These are phyloP conservation scores for Niveomyces coronatus DNA, from an alignment of 2,329 filamentous ascomycete species.

Conservation along the genomic window DNA sequence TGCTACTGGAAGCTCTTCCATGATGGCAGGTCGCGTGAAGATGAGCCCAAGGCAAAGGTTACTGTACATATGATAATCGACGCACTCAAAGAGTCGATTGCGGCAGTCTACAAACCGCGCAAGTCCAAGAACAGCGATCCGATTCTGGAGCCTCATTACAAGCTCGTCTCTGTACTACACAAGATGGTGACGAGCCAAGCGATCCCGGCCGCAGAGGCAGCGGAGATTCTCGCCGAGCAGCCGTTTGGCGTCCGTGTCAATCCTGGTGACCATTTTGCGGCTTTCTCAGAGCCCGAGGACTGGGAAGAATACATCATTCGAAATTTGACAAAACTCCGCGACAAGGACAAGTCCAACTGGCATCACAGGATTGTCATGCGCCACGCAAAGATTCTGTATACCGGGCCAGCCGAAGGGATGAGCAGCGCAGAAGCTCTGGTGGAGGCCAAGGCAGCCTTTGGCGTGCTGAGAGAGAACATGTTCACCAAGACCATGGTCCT, in stretches of 20 bases:
- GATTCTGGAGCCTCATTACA: constrained; percentile 86
- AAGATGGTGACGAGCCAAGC: constrained; percentile 59
- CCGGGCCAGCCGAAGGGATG: constrained; percentile 19
- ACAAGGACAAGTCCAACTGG: constrained; percentile 88
- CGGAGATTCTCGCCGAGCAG: constrained; percentile 43
- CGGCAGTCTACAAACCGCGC: constrained; percentile 39
- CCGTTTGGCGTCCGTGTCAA: constrained; percentile 35
- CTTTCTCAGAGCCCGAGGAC: constrained; percentile 41
- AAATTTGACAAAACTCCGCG: constrained; percentile 40
- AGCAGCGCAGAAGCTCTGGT: constrained; percentile 38
- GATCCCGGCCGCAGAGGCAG: constrained; percentile 36
- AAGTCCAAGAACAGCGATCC: constrained; percentile 58
- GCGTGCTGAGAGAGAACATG: constrained; percentile 60
- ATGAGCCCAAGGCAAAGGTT: constrained; percentile 27
- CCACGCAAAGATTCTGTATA: constrained; percentile 48
- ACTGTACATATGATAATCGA: constrained; percentile 31
- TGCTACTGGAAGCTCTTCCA: constrained; percentile 56
- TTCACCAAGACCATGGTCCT: constrained; percentile 93
- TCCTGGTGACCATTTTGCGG: constrained; percentile 23
- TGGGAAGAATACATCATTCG: constrained; percentile 46
- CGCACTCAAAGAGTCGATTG: constrained; percentile 40
- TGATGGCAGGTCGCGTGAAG: constrained; percentile 33
- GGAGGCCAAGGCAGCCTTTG: constrained; percentile 69
- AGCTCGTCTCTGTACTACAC: constrained; percentile 70
- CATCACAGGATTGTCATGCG: constrained; percentile 84